Percentiles rank a stretch among this genome's conserved stretches.
phyloP scores from a whole-genome alignment of 1,284 basidiomycete genomes.

The Ustilago sp. region DNA sequence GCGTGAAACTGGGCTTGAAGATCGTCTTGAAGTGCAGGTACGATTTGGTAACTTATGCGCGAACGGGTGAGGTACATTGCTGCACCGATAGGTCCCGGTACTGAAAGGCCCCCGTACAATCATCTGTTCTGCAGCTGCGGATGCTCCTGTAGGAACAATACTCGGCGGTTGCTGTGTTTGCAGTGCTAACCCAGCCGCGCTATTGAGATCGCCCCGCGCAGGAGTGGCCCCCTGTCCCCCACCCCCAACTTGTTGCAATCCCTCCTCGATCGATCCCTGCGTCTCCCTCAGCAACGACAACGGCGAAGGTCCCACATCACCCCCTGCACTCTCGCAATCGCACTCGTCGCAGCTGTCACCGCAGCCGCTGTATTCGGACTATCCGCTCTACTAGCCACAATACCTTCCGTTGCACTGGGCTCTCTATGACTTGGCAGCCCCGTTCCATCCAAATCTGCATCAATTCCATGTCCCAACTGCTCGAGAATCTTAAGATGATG shows the following conservation, averaged over 20 bases:
- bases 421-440: conserved; percentile 39
- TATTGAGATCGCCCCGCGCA: neutral
- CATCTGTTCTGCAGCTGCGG: conserved; percentile 8
- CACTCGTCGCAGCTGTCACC: conserved; percentile 1
- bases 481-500: conserved; percentile 55
- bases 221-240: neutral
- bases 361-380: conserved; percentile 25
- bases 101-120: conserved; percentile 14
- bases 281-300: conserved; percentile 15
- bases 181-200: neutral
- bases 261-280: conserved; percentile 3
- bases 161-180: neutral
- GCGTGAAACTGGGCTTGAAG: conserved; percentile 37
- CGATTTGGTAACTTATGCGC: conserved; percentile 21
- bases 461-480: conserved; percentile 48
- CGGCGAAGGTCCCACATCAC: conserved; percentile 9
- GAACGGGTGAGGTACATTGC: conserved; percentile 38
- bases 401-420: conserved; percentile 12
- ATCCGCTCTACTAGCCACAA: conserved; percentile 20
- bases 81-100: conserved; percentile 46
- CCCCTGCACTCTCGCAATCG: conserved; percentile 6
- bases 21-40: conserved; percentile 28
- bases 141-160: neutral
- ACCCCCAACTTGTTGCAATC: neutral
- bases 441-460: conserved; percentile 51